These are phyloP conservation scores for Panus rudis DNA, from an alignment of 768 basidiomycete species.

Conservation along the genomic window DNA sequence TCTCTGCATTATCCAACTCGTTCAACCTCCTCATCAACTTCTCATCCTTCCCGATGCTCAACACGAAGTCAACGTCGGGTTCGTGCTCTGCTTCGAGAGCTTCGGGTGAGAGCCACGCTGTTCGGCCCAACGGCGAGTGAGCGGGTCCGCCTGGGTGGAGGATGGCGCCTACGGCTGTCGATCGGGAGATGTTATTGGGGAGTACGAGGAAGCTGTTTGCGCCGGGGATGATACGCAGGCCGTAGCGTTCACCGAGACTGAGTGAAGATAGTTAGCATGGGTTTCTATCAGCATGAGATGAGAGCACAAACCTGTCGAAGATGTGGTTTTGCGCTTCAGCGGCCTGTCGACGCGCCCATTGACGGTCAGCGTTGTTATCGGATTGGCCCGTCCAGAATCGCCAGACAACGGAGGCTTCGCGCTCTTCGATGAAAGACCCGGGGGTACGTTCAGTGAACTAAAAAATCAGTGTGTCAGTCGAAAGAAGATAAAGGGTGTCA, in stretches of 20 bases:
- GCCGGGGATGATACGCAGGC: slow-evolving; percentile 77
- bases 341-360: slow-evolving; percentile 82
- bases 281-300: not conserved
- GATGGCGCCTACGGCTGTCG: slow-evolving; percentile 78
- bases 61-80: slow-evolving; percentile 38
- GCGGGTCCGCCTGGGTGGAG: slow-evolving; percentile 55
- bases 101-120: slow-evolving; percentile 36
- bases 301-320: slow-evolving; percentile 52
- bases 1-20: slow-evolving; percentile 67
- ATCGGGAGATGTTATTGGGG: slow-evolving; percentile 76
- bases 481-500: not conserved
- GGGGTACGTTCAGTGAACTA: slow-evolving; percentile 89
- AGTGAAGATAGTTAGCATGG: not conserved
- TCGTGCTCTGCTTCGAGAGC: slow-evolving; percentile 29
- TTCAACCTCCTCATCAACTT: slow-evolving; percentile 69
- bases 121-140: slow-evolving; percentile 28
- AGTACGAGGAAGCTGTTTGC: slow-evolving; percentile 75
- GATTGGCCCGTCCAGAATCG: slow-evolving; percentile 64
- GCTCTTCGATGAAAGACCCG: slow-evolving; percentile 77
- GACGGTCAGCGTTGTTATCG: slow-evolving; percentile 41
- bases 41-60: slow-evolving; percentile 71
- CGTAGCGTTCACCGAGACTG: slow-evolving; percentile 77
- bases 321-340: slow-evolving; percentile 91
- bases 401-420: slow-evolving; percentile 79
- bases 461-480: not conserved